Conservation (phyloP, 345 rosid species). For the Combretum micranthum region DNA sequence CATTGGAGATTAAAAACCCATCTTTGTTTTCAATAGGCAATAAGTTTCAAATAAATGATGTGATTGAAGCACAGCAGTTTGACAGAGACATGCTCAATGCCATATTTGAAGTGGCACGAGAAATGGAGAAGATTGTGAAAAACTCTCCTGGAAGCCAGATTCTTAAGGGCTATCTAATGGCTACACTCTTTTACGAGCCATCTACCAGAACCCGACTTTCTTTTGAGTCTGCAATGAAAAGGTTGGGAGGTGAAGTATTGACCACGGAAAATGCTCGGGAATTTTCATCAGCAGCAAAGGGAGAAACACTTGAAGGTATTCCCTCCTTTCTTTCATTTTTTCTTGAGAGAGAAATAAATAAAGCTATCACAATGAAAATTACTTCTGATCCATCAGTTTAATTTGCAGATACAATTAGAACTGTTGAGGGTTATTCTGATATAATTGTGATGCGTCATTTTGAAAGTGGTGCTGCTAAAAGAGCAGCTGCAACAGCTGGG, state of each 20-base stretch:
- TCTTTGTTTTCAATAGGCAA: constrained; percentile 25
- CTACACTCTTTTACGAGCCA: constrained; percentile 93
- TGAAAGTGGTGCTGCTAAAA: constrained; percentile 93
- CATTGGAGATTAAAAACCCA: constrained; percentile 24
- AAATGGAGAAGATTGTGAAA: constrained; percentile 80
- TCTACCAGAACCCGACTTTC: constrained; percentile 96
- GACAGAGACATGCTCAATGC: constrained; percentile 67
- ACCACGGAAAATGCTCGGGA: constrained; percentile 95
- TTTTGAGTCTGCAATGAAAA: constrained; percentile 97
- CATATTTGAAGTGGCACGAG: constrained; percentile 74
- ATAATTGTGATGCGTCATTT: constrained; percentile 94
- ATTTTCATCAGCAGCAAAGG: constrained; percentile 94
- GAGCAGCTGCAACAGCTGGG: constrained; percentile 75
- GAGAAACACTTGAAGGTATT: constrained; percentile 95
- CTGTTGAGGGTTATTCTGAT: constrained; percentile 88
- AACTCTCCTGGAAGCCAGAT: constrained; percentile 66
- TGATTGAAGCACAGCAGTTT: constrained; percentile 91
- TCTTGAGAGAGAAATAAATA: background rate
- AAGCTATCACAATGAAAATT: constrained; percentile 3
- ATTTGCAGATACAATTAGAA: constrained; percentile 79
- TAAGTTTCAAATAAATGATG: constrained; percentile 73
- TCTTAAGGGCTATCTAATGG: constrained; percentile 86
- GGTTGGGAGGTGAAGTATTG: constrained; percentile 89
- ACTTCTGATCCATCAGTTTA: constrained; percentile 11
- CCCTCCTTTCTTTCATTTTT: background rate